These are phyloP conservation scores for Suhomyces wounanorum DNA, from an alignment of 1,139 yeast genomes.

Conservation along the genomic window DNA sequence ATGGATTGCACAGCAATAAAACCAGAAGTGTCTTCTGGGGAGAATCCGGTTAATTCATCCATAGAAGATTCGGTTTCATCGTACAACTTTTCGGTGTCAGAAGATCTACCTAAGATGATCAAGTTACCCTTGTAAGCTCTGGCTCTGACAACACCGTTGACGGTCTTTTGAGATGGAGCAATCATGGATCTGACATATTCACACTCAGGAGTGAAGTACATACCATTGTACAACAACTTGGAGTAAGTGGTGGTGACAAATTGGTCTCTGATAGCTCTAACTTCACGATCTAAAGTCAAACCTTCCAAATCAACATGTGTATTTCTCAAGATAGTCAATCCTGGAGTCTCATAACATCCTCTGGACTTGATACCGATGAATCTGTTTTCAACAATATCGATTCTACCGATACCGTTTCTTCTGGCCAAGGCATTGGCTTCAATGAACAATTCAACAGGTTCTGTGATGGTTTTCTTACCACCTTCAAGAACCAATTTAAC, in stretches of 20 bases:
- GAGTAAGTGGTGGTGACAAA: conserved; percentile 94
- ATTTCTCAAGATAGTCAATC: conserved; percentile 87
- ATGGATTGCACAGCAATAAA: conserved; percentile 97
- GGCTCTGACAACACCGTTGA: conserved; percentile 94
- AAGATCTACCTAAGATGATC: conserved; percentile 86
- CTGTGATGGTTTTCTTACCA: conserved; percentile 62
- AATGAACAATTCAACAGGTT: conserved; percentile 88
- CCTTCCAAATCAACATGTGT: conserved; percentile 98
- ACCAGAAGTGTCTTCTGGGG: conserved; percentile 95
- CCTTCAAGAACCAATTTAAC: conserved; percentile 71
- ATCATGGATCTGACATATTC: conserved; percentile 94
- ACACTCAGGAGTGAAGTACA: conserved; percentile 98
- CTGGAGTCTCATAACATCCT: conserved; percentile 99
- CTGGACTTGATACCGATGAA: conserved; percentile 98
- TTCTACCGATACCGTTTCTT: conserved; percentile 99
- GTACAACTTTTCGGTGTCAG: conserved; percentile 91
- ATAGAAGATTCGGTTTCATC: conserved; percentile 98
- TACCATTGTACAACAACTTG: conserved; percentile 90
- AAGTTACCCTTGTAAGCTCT: conserved; percentile 90
- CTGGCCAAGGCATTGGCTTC: conserved; percentile 95
- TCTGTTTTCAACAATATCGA: conserved; percentile 98
- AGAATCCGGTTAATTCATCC: conserved; percentile 98
- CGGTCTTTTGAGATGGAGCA: conserved; percentile 89
- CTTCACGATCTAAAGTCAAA: conserved; percentile 94
- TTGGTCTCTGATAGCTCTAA: conserved; percentile 92